These are phyloP conservation scores for Trichoderma parareesei DNA, from an alignment of 495 filamentous ascomycete genomes.

Conservation along the genomic window DNA sequence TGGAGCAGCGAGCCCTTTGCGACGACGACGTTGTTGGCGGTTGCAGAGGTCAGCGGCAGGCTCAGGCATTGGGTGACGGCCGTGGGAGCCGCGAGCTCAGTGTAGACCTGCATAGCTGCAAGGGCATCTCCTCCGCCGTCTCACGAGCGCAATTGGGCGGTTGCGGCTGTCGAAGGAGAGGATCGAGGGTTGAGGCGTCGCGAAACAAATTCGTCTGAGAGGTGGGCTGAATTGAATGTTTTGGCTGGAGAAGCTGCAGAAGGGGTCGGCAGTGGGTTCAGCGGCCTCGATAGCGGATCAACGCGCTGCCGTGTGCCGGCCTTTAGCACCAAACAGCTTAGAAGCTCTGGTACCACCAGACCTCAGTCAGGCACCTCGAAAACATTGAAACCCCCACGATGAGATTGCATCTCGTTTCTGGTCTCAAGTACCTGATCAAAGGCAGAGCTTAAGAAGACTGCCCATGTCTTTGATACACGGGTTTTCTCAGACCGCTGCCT, in stretches of 20 bases:
- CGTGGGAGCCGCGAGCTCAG: slow-evolving; percentile 84
- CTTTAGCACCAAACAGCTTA: background rate
- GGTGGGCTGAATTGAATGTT: background rate
- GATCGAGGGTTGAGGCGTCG: background rate
- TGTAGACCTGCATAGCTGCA: slow-evolving; percentile 58
- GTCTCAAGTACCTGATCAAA: background rate
- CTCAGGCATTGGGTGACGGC: slow-evolving; percentile 83
- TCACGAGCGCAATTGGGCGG: background rate
- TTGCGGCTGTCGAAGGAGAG: background rate
- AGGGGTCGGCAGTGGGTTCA: slow-evolving; percentile 2
- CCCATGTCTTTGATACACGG: background rate
- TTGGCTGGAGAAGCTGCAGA: background rate
- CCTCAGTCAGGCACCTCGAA: no score
- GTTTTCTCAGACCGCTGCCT: background rate
- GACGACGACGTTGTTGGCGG: slow-evolving; percentile 75
- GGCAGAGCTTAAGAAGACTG: background rate
- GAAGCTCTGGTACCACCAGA: background rate
- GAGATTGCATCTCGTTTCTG: no score
- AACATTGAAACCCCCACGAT: no score
- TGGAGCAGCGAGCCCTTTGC: slow-evolving; percentile 87
- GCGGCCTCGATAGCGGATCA: slow-evolving; percentile 9
- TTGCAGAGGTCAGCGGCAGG: slow-evolving; percentile 65
- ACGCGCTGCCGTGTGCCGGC: slow-evolving; percentile 10
- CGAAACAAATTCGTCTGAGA: slow-evolving; percentile 2
- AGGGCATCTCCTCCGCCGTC: slow-evolving; percentile 7